Evolutionary conservation across 1,284 basidiomycete genomes (phyloP).

Genomic region (Sporisorium reilianum): DNA sequence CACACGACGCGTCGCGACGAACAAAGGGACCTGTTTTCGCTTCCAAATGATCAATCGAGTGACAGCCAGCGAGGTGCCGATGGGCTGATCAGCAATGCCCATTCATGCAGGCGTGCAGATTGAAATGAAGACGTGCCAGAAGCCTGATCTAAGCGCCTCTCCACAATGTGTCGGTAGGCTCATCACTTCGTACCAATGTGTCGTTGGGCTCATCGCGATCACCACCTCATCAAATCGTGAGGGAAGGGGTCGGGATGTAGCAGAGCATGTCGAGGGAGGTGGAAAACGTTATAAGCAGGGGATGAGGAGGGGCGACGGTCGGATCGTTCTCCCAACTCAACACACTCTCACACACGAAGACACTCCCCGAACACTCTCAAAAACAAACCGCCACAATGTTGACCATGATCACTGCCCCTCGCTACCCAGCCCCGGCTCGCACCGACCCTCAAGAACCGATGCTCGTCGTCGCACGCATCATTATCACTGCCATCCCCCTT

Average conservation of each 20-base stretch:
- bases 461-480: constrained; percentile 10
- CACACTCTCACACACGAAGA: neutral
- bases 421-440: constrained; percentile 16
- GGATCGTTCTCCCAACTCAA: neutral
- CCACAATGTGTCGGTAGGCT: neutral
- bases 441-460: constrained; percentile 11
- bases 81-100: constrained; percentile 1
- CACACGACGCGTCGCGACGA: constrained; percentile 25
- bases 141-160: neutral
- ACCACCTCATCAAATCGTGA: neutral
- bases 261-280: neutral
- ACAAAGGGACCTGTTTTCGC: constrained; percentile 17
- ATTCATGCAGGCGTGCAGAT: constrained; percentile 13
- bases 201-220: constrained; percentile 18
- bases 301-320: neutral
- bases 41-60: neutral
- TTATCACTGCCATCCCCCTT: constrained; percentile 10
- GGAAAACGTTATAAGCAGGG: constrained; percentile 13
- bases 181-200: neutral
- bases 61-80: constrained; percentile 14
- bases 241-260: neutral
- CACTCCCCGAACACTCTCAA: neutral
- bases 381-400: neutral
- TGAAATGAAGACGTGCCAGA: neutral
- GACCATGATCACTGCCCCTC: constrained; percentile 6